Evolutionary conservation across 2,329 filamentous ascomycete species (phyloP).

Genomic region (Apiospora sp.): DNA sequence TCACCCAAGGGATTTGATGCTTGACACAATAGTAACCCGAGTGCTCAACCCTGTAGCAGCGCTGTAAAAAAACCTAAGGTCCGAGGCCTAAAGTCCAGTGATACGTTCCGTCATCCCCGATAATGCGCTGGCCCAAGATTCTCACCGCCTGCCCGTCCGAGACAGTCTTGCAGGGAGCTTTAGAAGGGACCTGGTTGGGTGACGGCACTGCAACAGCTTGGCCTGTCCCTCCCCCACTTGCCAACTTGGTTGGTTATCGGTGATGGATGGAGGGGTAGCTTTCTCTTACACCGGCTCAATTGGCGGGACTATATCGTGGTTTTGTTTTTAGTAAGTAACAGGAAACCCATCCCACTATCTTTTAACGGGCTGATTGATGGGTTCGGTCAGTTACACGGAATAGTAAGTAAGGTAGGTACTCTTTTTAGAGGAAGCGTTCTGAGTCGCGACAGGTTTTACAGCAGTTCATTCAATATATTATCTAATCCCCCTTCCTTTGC

Average conservation of each 20-base stretch:
- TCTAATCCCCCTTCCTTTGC: background rate
- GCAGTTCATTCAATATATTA: background rate
- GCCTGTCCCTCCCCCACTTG: background rate
- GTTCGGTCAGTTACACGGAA: background rate
- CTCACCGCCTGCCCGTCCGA: background rate
- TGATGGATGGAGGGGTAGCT: conserved; percentile 15
- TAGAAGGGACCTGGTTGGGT: background rate
- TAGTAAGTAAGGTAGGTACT: background rate
- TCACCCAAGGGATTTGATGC: background rate
- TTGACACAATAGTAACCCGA: background rate
- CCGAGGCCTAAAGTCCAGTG: background rate
- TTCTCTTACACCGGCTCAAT: background rate
- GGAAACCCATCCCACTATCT: background rate
- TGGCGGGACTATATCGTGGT: background rate
- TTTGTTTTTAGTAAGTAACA: background rate
- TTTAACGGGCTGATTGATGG: background rate
- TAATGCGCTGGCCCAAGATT: background rate
- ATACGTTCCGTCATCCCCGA: conserved; percentile 5
- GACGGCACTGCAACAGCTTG: background rate
- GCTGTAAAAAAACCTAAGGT: conserved; percentile 12
- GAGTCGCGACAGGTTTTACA: background rate
- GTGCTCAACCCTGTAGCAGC: background rate
- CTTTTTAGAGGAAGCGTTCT: background rate
- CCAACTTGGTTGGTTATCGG: background rate
- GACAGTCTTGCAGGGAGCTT: background rate